A percentile compares a stretch with the other conserved stretches of the same genome.
phyloP scores from a whole-genome alignment of 2,329 filamentous ascomycete species.

The Aspergillus sclerotialis region DNA sequence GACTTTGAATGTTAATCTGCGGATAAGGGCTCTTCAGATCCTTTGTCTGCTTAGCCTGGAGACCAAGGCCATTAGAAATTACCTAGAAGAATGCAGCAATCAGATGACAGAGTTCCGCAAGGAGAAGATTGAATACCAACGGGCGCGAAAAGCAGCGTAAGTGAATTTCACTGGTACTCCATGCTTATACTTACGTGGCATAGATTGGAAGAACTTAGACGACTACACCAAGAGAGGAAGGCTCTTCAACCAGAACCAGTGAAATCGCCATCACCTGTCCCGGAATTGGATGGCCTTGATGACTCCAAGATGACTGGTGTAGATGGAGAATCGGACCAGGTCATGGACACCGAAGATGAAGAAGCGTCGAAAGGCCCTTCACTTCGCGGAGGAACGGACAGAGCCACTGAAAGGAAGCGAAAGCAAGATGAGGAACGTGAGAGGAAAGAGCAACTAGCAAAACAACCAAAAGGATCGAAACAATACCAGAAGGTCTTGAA shows the following conservation, averaged over 20 bases:
- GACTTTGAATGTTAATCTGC: slow-evolving; percentile 72
- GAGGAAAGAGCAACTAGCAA: slow-evolving; percentile 59
- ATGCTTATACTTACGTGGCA: background rate
- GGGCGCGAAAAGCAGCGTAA: slow-evolving; percentile 60
- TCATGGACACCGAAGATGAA: slow-evolving; percentile 66
- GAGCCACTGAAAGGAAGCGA: slow-evolving; percentile 68
- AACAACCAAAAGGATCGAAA: slow-evolving; percentile 71
- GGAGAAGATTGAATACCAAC: slow-evolving; percentile 88
- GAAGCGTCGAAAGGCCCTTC: slow-evolving; percentile 49
- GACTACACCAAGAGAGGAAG: slow-evolving; percentile 41
- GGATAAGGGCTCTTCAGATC: slow-evolving; percentile 73
- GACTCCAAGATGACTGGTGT: slow-evolving; percentile 33
- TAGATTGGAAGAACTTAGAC: slow-evolving; percentile 36
- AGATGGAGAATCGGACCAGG: slow-evolving; percentile 59
- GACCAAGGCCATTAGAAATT: slow-evolving; percentile 77
- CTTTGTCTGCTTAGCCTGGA: slow-evolving; percentile 79
- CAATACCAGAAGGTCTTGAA: slow-evolving; percentile 82
- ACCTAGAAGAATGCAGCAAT: slow-evolving; percentile 86
- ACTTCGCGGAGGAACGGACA: slow-evolving; percentile 58
- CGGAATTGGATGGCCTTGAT: slow-evolving; percentile 33
- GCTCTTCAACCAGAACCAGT: slow-evolving; percentile 40
- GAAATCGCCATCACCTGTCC: slow-evolving; percentile 36
- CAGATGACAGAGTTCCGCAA: slow-evolving; percentile 94
- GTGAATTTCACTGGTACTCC: slow-evolving; percentile 19
- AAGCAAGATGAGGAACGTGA: slow-evolving; percentile 66